phyloP scores from a whole-genome alignment of 164 flowering plant genomes.

The Liriodendron chinense region DNA sequence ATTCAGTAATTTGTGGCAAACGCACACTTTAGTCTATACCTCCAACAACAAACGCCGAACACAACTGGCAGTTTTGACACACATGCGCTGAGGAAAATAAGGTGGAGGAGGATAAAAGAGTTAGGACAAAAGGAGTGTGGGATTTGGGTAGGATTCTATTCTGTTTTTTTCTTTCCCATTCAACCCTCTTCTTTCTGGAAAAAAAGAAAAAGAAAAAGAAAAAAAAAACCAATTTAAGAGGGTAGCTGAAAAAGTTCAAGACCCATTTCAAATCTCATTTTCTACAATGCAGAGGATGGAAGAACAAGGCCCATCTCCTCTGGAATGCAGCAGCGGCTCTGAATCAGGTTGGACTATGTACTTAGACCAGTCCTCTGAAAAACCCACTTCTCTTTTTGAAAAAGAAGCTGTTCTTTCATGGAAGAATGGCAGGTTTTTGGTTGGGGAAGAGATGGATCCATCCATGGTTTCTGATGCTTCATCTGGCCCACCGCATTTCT shows the following conservation, averaged over 20 bases:
- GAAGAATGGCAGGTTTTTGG: not conserved
- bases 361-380: slow-evolving; percentile 47
- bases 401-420: slow-evolving; percentile 11
- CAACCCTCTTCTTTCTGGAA: not conserved
- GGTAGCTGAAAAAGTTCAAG: not conserved
- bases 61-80: slow-evolving; percentile 15
- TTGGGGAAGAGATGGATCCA: slow-evolving; percentile 38
- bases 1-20: not conserved
- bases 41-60: slow-evolving; percentile 1
- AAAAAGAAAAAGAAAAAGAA: not conserved
- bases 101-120: not conserved
- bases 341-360: slow-evolving; percentile 93
- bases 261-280: not conserved
- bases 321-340: slow-evolving; percentile 65
- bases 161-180: not conserved
- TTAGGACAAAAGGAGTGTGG: slow-evolving; percentile 13
- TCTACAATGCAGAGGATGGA: slow-evolving; percentile 27
- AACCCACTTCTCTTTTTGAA: slow-evolving; percentile 5
- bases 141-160: slow-evolving; percentile 12
- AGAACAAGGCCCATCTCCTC: slow-evolving; percentile 23
- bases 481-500: slow-evolving; percentile 76
- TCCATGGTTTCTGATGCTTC: slow-evolving; percentile 98
- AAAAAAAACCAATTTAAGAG: not conserved
- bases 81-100: slow-evolving; percentile 6
- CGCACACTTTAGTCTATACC: not conserved